Evolutionary conservation across 176 grass and related monocot species (phyloP).

Genomic region (Microstegium vimineum): DNA sequence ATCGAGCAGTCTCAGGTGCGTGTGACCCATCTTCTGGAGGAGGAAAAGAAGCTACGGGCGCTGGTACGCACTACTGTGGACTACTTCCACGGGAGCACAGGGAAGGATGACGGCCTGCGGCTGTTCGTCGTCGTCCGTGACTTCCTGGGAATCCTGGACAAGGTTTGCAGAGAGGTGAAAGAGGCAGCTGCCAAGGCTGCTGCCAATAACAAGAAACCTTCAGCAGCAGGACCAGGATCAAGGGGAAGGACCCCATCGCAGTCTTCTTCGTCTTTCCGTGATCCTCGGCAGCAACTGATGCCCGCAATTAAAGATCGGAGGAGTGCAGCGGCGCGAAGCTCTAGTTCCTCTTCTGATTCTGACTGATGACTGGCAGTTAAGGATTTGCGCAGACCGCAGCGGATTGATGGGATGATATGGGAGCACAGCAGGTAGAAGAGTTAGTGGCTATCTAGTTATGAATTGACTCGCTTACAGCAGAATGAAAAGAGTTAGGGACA

Average conservation of each 20-base stretch:
- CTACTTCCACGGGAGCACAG: constrained; percentile 77
- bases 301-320: constrained; percentile 54
- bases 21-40: constrained; percentile 51
- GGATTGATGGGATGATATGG: background rate
- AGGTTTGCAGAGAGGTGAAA: constrained; percentile 79
- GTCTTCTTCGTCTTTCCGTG: constrained; percentile 17
- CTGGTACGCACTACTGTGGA: constrained; percentile 63
- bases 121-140: constrained; percentile 78
- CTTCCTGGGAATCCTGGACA: constrained; percentile 72
- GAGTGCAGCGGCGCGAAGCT: constrained; percentile 16
- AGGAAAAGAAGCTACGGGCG: constrained; percentile 69
- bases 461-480: background rate
- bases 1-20: constrained; percentile 48
- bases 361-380: constrained; percentile 2
- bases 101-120: constrained; percentile 75
- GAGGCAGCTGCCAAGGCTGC: constrained; percentile 28
- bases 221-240: background rate
- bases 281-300: constrained; percentile 60
- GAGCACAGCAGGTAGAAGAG: background rate
- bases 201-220: constrained; percentile 27
- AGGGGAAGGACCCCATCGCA: constrained; percentile 22
- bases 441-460: constrained; percentile 1
- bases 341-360: constrained; percentile 45
- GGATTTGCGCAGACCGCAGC: background rate
- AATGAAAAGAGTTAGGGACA: constrained; percentile 2